Conservation (phyloP, 306 rosid genomes). For the Quercus glauca region DNA sequence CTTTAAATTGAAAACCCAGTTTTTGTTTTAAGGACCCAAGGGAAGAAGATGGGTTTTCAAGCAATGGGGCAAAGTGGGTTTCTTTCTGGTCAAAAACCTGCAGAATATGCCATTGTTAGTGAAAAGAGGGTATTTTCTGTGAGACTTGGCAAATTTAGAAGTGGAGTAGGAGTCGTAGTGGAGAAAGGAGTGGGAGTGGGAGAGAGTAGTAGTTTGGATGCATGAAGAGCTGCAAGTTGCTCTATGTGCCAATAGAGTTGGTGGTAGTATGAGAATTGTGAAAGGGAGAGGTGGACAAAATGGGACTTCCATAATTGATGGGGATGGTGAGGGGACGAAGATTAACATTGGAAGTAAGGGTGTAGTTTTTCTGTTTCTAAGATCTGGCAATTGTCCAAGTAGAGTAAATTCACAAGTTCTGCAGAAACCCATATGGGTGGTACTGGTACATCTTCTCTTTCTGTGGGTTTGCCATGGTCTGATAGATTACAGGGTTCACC, state of each 20-base stretch:
- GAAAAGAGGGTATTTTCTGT: conserved; percentile 77
- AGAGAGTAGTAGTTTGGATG: conserved; percentile 62
- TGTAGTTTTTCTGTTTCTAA: conserved; percentile 85
- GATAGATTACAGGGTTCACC: conserved; percentile 39
- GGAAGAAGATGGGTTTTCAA: conserved; percentile 51
- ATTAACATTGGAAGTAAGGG: conserved; percentile 69
- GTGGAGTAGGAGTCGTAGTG: conserved; percentile 30
- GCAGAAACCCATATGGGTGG: conserved; percentile 37
- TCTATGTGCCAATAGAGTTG: conserved; percentile 44
- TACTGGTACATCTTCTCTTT: conserved; percentile 28
- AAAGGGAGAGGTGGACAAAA: conserved; percentile 47
- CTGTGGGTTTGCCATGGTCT: conserved; percentile 49
- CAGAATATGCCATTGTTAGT: conserved; percentile 48
- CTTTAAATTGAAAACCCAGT: conserved; percentile 57
- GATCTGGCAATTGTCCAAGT: conserved; percentile 87
- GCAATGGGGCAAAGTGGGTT: conserved; percentile 32
- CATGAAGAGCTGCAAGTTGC: conserved; percentile 77
- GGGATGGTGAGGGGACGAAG: conserved; percentile 61
- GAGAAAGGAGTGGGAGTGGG: conserved; percentile 22
- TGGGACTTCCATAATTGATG: conserved; percentile 50
- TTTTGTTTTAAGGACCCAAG: conserved; percentile 47
- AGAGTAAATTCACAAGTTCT: conserved; percentile 58
- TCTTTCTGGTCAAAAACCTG: conserved; percentile 38
- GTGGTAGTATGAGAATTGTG: conserved; percentile 52
- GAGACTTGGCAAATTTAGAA: conserved; percentile 77